Base-by-base conservation (phyloP, 441 rosid genomes). In the Viola pubescens region DNA sequence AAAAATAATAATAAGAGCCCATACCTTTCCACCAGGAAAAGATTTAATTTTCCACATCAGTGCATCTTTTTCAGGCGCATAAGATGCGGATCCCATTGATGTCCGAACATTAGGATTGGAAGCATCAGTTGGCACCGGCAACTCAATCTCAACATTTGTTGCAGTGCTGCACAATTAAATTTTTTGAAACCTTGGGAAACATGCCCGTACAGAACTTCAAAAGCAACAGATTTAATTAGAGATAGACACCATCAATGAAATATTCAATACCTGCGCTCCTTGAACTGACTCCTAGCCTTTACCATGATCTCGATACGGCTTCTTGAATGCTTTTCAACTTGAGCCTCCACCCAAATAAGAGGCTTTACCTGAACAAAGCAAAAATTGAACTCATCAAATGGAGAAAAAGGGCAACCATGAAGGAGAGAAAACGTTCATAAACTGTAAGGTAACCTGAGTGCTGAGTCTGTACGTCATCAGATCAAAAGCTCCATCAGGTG, bases 401-500 rank as follows among this genome's bases (percentile, higher is more conserved):
- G 3, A 10, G 7, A 40, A 39, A 9, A 14, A 52, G 8, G 47
- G 26, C 48, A 42, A 42, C 5, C 2, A 16, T 3, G 14, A 52
- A 1, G 12, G 39, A 0, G 9, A 19, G 14, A 16, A 34, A 65
- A 14, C 11, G 5, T 26, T 49, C 8, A 60, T 16, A 54, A 58
- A 75, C 56, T 5, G 44, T 54, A 41, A 52, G 16, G 13, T 34
- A 39, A 91, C 96, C 97, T 91, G 96, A 49, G 97, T 88, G 58
- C 86, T 88, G 47, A 91, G 90, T 71, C 94, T 84, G 60, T 91
- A 91, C 41, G 96, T 91, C 97, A 91, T 91, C 66, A 91, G 82
- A 81, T 91, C 97, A 79, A 91, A 91, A 78, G 96, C 63, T 47
- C 97, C 97, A 78, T 91, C 97, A 53, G 97, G 97, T n/a, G 97